Percentiles rank a stretch among this genome's conserved stretches.
These are phyloP conservation scores for Hansenula anomala DNA, from an alignment of 1,139 yeast species.

Conservation along the genomic window DNA sequence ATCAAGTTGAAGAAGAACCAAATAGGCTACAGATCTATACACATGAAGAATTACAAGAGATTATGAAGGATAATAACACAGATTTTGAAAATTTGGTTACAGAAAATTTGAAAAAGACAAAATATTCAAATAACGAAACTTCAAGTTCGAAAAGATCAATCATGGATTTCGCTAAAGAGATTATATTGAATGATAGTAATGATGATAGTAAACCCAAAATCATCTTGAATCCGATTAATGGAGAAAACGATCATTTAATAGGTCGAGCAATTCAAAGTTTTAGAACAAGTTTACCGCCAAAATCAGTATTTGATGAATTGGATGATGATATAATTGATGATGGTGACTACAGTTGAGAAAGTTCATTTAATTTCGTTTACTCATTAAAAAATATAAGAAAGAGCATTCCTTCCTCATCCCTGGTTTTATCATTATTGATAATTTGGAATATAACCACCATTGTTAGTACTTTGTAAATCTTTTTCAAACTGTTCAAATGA, in stretches of 20 bases:
- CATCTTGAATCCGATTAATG: conserved; percentile 19
- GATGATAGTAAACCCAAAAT: conserved; percentile 16
- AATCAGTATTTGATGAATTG: conserved; percentile 29
- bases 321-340: conserved; percentile 10
- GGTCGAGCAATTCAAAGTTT: conserved; percentile 18
- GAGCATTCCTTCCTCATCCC: too few relatives aligned
- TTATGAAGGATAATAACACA: conserved; percentile 13
- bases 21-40: conserved; percentile 22
- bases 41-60: conserved; percentile 18
- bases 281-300: conserved; percentile 28
- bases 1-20: conserved; percentile 31
- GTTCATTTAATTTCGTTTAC: background rate
- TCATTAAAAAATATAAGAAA: too few relatives aligned
- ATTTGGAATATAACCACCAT: background rate
- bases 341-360: background rate
- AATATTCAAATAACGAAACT: conserved; percentile 2
- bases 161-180: conserved; percentile 13
- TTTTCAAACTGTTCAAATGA: conserved; percentile 17
- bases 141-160: conserved; percentile 1
- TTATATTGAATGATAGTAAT: conserved; percentile 16
- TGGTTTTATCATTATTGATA: too few relatives aligned
- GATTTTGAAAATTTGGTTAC: conserved; percentile 12
- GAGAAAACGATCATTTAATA: conserved; percentile 21
- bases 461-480: conserved; percentile 6
- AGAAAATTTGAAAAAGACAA: conserved; percentile 8